Base-by-base conservation (phyloP, 129 eudicot genomes). In the Artemisia argyi region DNA sequence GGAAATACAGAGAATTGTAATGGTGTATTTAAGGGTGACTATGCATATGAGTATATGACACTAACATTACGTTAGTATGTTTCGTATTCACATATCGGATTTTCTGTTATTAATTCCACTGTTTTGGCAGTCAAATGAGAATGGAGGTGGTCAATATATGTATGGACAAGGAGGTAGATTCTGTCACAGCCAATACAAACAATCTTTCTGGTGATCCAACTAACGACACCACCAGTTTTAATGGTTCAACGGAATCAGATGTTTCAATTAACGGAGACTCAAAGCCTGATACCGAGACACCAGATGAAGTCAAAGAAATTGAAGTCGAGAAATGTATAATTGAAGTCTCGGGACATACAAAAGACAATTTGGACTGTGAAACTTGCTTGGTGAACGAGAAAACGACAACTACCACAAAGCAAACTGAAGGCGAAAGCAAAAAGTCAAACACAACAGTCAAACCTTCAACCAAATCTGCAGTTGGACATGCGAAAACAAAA, bases 141-240 rank as follows among this genome's bases (percentile, higher is more conserved):
- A 72, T 84, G 82, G 93, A 90, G 72, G 87, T 83, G 50, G 82
- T 74, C 66, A 88, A 81, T 73, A 68, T 79, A 77, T 85, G 88
- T 61, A 77, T 79, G 69, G 87, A 83, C 76, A 89, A 89, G 76
- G 91, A 89, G 73, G 82, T 81, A 61, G 89, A 89, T 77, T 65
- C 80, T 72, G 75, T 78, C 55, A 62, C 76, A 18, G 39, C 44
- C 3, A 75, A 72, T 58, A 57, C 80, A 15, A 71, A 55, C 51
- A 78, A 72, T 69, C 51, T 74, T 79, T 78, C 84, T 54, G 84
- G 50, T 15, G 81, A 65, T 65, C 56, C 83, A 74, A 77, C 65
- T 68, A 28, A 64, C 13, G 66, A 50, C 12, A 69, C 71, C 22
- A 60, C 65, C 46, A 61, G 78, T 66, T 53, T 71, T 16, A 81